A percentile compares a stretch with the other conserved stretches of the same genome.
Evolutionary conservation across 352 stramenopile species (phyloP).

Genomic region (Nothophytophthora sp.): DNA sequence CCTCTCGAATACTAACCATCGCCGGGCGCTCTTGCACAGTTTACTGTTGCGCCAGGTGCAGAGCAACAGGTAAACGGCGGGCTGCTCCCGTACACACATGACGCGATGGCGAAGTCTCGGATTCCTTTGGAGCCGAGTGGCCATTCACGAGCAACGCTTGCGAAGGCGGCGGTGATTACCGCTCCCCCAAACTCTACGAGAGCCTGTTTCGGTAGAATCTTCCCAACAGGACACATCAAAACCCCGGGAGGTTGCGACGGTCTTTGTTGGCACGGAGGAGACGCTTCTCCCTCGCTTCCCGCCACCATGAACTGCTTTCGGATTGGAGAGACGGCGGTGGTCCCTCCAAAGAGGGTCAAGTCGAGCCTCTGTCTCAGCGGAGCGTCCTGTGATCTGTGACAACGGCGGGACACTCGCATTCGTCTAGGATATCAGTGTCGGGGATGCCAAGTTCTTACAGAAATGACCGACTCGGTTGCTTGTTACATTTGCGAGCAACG

Average conservation of each 20-base stretch:
- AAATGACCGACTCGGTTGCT: too few relatives aligned
- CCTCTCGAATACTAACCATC: conserved; percentile 27
- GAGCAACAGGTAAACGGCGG: conserved; percentile 24
- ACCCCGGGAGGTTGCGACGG: too few relatives aligned
- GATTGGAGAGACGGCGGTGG: too few relatives aligned
- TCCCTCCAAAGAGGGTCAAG: too few relatives aligned
- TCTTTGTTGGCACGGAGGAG: too few relatives aligned
- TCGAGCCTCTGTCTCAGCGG: conserved; percentile 22
- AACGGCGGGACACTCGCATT: conserved; percentile 10
- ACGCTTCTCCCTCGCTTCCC: conserved; percentile 1
- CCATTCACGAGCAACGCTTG: conserved; percentile 14
- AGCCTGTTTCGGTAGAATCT: too few relatives aligned
- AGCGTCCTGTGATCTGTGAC: conserved; percentile 1
- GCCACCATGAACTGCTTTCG: not conserved
- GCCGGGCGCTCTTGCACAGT: not conserved
- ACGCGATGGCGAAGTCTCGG: not conserved
- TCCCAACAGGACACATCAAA: too few relatives aligned
- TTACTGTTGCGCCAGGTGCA: conserved; percentile 20
- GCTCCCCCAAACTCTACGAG: too few relatives aligned
- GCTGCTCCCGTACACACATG: conserved; percentile 7
- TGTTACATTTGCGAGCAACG: too few relatives aligned
- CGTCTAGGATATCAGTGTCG: too few relatives aligned
- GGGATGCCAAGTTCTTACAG: too few relatives aligned
- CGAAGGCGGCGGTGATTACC: not conserved
- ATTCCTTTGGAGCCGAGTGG: conserved; percentile 11